These are phyloP conservation scores for Eutrema salsugineum DNA, from an alignment of 441 rosid genomes.

Conservation along the genomic window DNA sequence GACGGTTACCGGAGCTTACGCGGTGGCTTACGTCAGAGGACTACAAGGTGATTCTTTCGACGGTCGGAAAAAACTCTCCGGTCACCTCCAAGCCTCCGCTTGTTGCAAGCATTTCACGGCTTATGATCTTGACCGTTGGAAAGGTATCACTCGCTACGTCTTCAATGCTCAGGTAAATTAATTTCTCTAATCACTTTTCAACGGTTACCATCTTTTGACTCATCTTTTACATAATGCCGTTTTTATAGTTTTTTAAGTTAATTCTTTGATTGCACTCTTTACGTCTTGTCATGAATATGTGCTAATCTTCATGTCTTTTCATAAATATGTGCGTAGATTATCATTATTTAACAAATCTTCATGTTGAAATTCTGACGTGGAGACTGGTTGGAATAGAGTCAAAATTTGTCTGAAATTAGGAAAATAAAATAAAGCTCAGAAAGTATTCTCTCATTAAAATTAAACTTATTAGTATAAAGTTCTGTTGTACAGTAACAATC, in stretches of 20 bases:
- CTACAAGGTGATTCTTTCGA: constrained; percentile 69
- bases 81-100: constrained; percentile 77
- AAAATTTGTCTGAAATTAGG: neutral
- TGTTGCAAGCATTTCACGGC: constrained; percentile 94
- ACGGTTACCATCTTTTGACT: neutral
- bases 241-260: neutral
- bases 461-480: neutral
- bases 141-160: constrained; percentile 54
- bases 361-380: constrained; percentile 5
- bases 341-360: neutral
- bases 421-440: neutral
- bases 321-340: neutral
- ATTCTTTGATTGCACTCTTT: constrained; percentile 1
- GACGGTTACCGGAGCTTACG: constrained; percentile 53
- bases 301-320: constrained; percentile 18
- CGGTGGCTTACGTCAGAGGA: constrained; percentile 74
- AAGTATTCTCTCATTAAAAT: neutral
- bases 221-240: neutral
- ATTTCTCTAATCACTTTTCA: neutral
- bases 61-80: constrained; percentile 45
- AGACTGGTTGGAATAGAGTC: neutral
- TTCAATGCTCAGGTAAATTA: constrained; percentile 64
- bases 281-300: constrained; percentile 11
- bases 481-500: too few relatives aligned
- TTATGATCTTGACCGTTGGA: constrained; percentile 84